Conservation (phyloP, 352 stramenopile species). For the Globisporangium splendens region DNA sequence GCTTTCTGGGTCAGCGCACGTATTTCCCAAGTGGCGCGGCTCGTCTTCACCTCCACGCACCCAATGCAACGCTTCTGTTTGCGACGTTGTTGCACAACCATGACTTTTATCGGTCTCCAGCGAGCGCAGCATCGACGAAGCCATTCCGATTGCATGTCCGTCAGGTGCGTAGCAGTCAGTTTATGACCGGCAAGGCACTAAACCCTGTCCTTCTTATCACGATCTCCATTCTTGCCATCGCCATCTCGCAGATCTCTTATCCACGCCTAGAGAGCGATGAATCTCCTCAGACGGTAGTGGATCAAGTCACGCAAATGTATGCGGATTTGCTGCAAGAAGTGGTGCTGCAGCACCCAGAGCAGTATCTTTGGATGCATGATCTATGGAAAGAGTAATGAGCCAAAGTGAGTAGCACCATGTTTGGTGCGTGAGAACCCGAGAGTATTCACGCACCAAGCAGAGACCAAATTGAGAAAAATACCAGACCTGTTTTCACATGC, state of each 20-base stretch:
- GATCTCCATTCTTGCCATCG: too few relatives aligned
- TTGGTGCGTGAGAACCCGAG: too few relatives aligned
- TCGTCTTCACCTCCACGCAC: constrained; percentile 22
- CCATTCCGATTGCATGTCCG: constrained; percentile 43
- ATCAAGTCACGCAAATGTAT: constrained; percentile 34
- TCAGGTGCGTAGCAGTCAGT: constrained; percentile 14
- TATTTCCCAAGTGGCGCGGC: constrained; percentile 37
- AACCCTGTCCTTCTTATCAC: not conserved
- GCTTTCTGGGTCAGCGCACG: constrained; percentile 42
- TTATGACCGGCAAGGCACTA: too few relatives aligned
- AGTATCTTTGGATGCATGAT: constrained; percentile 63
- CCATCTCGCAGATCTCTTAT: too few relatives aligned
- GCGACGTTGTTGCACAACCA: constrained; percentile 39
- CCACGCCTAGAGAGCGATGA: not conserved
- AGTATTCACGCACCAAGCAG: too few relatives aligned
- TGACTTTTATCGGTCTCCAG: constrained; percentile 16
- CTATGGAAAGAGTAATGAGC: constrained; percentile 26
- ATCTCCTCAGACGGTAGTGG: constrained; percentile 6
- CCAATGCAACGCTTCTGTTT: constrained; percentile 36
- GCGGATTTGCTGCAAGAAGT: constrained; percentile 31
- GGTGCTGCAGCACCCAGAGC: constrained; percentile 24
- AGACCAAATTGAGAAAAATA: too few relatives aligned
- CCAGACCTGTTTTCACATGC: too few relatives aligned
- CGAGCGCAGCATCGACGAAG: constrained; percentile 13
- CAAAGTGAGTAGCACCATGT: too few relatives aligned